These are phyloP conservation scores for Lentinula boryana DNA, from an alignment of 768 basidiomycete genomes.

Conservation along the genomic window DNA sequence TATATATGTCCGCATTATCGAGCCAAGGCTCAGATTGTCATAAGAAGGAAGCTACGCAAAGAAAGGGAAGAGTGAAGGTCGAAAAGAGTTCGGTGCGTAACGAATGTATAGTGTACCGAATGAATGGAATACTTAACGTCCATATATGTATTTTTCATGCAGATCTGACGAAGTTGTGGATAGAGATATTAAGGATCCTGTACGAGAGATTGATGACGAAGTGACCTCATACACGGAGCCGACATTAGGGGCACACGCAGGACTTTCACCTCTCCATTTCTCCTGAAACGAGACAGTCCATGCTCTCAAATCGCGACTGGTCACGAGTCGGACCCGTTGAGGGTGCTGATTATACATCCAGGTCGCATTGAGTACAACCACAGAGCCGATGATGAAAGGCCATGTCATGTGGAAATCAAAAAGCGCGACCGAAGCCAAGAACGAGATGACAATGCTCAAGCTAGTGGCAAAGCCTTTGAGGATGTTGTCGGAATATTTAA, in stretches of 20 bases:
- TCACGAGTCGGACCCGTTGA: conserved; percentile 18
- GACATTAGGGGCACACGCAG: conserved; percentile 7
- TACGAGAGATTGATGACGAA: conserved; percentile 3
- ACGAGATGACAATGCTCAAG: conserved; percentile 90
- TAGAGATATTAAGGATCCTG: conserved; percentile 6
- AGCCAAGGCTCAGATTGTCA: background rate
- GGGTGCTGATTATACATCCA: conserved; percentile 85
- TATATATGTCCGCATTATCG: background rate
- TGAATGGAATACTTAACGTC: background rate
- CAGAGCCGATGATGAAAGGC: conserved; percentile 80
- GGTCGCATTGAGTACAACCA: conserved; percentile 80
- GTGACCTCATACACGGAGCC: conserved; percentile 5
- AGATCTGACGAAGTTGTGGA: background rate
- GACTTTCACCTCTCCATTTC: conserved; percentile 11
- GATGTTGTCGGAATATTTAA: conserved; percentile 91
- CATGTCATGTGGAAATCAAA: conserved; percentile 87
- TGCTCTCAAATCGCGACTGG: background rate
- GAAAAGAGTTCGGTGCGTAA: background rate
- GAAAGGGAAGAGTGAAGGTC: background rate
- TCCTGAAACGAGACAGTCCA: conserved; percentile 16
- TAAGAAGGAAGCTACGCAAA: background rate
- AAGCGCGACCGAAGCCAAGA: conserved; percentile 84
- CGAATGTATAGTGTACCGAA: background rate
- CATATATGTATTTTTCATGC: background rate
- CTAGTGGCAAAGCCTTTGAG: conserved; percentile 95